A percentile compares a stretch with the other conserved stretches of the same genome.
phyloP scores from a whole-genome alignment of 164 flowering plant species.

The Saururus chinensis region DNA sequence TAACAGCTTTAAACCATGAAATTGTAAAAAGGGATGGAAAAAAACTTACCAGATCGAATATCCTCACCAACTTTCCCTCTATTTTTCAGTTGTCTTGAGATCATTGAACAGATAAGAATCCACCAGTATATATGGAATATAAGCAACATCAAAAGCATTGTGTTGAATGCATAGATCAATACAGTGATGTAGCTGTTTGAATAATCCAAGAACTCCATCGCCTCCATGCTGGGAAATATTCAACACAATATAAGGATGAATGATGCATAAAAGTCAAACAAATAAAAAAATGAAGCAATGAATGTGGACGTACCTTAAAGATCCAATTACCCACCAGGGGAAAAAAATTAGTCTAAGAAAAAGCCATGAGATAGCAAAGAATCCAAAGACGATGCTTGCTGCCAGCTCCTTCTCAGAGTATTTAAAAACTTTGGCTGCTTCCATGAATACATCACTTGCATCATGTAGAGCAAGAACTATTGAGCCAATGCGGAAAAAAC shows the following conservation, averaged over 20 bases:
- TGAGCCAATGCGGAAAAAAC: conserved; percentile 78
- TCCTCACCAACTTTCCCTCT: conserved; percentile 92
- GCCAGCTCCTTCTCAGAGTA: conserved; percentile 70
- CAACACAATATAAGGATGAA: conserved; percentile 1
- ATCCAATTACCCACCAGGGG: conserved; percentile 72
- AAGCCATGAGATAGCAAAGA: conserved; percentile 81
- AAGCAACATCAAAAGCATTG: conserved; percentile 67
- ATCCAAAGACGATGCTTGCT: conserved; percentile 70
- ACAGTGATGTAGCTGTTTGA: conserved; percentile 20
- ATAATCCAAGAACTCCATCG: conserved; percentile 27
- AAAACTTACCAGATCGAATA: conserved; percentile 68
- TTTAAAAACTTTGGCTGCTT: conserved; percentile 81
- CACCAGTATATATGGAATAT: conserved; percentile 96
- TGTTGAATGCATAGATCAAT: conserved; percentile 68
- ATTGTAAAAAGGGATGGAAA: not conserved
- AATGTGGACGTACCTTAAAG: conserved; percentile 44
- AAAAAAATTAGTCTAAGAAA: conserved; percentile 63
- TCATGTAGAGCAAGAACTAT: conserved; percentile 81
- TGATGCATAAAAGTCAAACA: not conserved
- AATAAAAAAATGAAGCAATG: not conserved
- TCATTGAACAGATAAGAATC: conserved; percentile 75
- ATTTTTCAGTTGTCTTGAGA: conserved; percentile 65
- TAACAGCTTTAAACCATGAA: not conserved
- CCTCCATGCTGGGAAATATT: conserved; percentile 37
- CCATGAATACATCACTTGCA: conserved; percentile 81